A percentile compares a stretch with the other conserved stretches of the same genome.
These are phyloP conservation scores for Backusella westeae DNA, from an alignment of 192 early-diverging fungal species.

Conservation along the genomic window DNA sequence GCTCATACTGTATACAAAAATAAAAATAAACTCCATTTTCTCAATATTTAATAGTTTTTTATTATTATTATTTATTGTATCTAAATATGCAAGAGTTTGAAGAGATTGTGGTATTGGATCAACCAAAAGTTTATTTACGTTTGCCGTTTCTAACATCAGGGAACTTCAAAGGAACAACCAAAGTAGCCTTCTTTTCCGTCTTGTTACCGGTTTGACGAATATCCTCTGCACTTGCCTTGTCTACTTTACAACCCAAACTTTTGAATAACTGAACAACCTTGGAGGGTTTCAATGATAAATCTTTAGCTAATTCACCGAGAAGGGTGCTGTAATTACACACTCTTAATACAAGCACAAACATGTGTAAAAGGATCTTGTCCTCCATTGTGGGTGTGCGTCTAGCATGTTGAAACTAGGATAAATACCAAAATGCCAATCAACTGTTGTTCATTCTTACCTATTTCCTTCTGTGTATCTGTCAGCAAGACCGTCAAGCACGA, in stretches of 20 bases:
- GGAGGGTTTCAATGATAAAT: conserved; percentile 56
- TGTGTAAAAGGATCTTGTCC: conserved; percentile 78
- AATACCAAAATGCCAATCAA: neutral
- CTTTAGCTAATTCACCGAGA: conserved; percentile 55
- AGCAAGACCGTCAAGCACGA: conserved; percentile 57
- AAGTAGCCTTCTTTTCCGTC: conserved; percentile 24
- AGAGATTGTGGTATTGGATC: neutral
- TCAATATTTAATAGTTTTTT: neutral
- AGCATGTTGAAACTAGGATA: neutral
- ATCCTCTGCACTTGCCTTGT: conserved; percentile 32
- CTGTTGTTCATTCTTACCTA: conserved; percentile 39
- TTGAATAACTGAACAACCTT: conserved; percentile 42
- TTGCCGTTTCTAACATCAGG: conserved; percentile 24
- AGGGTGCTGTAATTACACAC: conserved; percentile 72
- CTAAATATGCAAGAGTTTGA: neutral
- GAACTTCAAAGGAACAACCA: conserved; percentile 31
- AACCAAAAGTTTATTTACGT: conserved; percentile 15
- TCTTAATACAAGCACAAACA: conserved; percentile 67
- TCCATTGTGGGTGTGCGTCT: conserved; percentile 60
- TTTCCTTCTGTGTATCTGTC: conserved; percentile 60
- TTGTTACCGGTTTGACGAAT: neutral
- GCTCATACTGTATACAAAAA: no score
- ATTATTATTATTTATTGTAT: neutral
- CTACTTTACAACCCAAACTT: conserved; percentile 48
- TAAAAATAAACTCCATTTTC: no score